Base-by-base conservation (phyloP, 2,329 filamentous ascomycete genomes). In the Alternaria dauci region DNA sequence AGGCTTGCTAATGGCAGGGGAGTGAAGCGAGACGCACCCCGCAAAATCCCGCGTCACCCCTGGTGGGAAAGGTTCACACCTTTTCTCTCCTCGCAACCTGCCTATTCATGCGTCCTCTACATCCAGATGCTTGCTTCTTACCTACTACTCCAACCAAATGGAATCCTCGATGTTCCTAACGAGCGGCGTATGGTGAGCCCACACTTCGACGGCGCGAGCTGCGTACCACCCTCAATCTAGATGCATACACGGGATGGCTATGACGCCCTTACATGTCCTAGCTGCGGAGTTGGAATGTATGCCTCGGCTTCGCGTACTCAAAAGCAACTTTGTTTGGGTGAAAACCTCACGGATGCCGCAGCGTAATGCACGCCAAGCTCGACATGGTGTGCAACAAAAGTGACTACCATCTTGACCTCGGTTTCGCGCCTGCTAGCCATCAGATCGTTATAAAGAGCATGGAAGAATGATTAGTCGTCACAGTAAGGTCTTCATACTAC, bases 261-360 rank as follows among this genome's bases (percentile, higher is more conserved):
- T 50, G 51, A 52, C 46, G 54, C 46, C 28, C 30, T 43, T 12
- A 42, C 23, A 16, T n/a, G 20, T 14, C 38, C 18, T 39, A 30
- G 18, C 39, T 43, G 44, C 44, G 23, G 36, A 34, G 54, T 16
- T 8, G 36, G 23, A n/a, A 9, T 18, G 26, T 41, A 41, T 36
- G 38, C 54, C 54, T 51, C 46, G 46, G 54, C 46, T 26, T 42
- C 46, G 47, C 26, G 26, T 23, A 28, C 23, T 30, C 20, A 23
- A 26, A 25, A 39, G 20, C 23, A n/a, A 7, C 11, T 30, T 20
- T 51, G 44, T 42, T 32, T 51, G 44, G 44, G 16, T 42, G 2
- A 26, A 43, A 20, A 7, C 28, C 18, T 32, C 25, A 26, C 23
- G 20, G 20, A 42, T 23, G 39, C 39, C 5, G 39, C 36, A 41